A percentile compares a stretch with the other conserved stretches of the same genome.
phyloP scores from a whole-genome alignment of 1,284 basidiomycete species.

The Microbotryum silenes-acaulis region DNA sequence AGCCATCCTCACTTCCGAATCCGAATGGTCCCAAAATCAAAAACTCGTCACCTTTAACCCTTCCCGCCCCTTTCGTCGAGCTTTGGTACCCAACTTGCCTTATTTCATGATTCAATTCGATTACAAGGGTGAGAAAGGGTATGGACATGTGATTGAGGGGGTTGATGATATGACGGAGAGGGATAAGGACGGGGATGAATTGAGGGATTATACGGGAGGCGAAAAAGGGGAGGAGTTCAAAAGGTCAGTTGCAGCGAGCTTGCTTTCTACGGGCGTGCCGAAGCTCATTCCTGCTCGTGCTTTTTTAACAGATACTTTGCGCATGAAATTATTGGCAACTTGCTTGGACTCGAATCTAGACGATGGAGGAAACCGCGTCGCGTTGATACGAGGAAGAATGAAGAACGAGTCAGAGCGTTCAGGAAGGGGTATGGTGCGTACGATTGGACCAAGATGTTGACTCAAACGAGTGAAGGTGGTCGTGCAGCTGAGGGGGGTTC shows the following conservation, averaged over 20 bases:
- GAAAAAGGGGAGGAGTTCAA: conserved; percentile 86
- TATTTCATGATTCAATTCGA: conserved; percentile 99
- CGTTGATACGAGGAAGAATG: conserved; percentile 62
- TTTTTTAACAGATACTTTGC: conserved; percentile 69
- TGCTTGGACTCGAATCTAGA: conserved; percentile 80
- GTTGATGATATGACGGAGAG: conserved; percentile 53
- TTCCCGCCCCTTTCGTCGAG: conserved; percentile 71
- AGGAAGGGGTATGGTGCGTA: conserved; percentile 45
- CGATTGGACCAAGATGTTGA: conserved; percentile 43
- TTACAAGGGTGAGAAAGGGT: conserved; percentile 91
- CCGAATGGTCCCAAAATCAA: conserved; percentile 95
- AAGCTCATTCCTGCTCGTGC: conserved; percentile 16
- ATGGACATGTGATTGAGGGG: conserved; percentile 94
- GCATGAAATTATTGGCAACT: conserved; percentile 84
- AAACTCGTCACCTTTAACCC: conserved; percentile 86
- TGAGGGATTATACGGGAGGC: conserved; percentile 35
- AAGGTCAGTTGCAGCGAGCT: conserved; percentile 48
- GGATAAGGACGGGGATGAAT: conserved; percentile 52
- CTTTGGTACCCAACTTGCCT: conserved; percentile 90
- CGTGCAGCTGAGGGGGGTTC: not conserved
- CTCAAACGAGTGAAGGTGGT: conserved; percentile 9
- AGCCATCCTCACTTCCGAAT: conserved; percentile 81
- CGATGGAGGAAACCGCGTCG: conserved; percentile 72
- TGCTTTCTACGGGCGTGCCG: too few relatives aligned
- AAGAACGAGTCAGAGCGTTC: conserved; percentile 60